Evolutionary conservation across 2,329 filamentous ascomycete genomes (phyloP), one percentile per base, ranked within the genome.

Genomic region (Elsinoe perseae): DNA sequence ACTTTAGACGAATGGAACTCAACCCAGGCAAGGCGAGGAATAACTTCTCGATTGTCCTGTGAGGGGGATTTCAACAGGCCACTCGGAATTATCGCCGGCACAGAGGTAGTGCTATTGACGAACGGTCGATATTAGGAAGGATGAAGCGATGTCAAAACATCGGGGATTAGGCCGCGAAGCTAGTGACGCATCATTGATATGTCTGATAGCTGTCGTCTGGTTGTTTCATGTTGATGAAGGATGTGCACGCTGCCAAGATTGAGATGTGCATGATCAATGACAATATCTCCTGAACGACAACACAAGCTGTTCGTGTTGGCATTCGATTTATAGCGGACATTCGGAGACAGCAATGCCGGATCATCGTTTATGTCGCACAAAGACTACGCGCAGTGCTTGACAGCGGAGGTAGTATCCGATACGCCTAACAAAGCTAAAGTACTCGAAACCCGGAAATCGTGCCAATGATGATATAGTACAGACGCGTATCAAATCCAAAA

Each of bases 21-120:
- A 85, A 87, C 59, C 80, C 88, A 20, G 91, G 91, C 9, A 75
- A 77, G 54, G 80, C 77, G 21, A 82, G 90, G 68, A 98, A 98
- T 72, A 97, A 98, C 67, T 98, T 97, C 70, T 83, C 87, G 12
- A 84, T 97, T 9, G 42, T 56, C 1, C 16, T 56, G 4, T 56
- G 16, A 48, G 27, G 7, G 6, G 16, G 9, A 7, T 21, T 20
- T 12, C 12, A 50, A 18, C 44, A 50, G 20, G 12, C 21, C 21
- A 44, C 40, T 44, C 21, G 40, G 40, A 25, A 20, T 18, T 18
- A 4, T 44, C 12, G 40, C 40, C 40, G 40, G n/a, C 2, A 44
- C 1, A 44, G 9, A 21, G 23, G 12, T n/a, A 14, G 23, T 12
- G 23, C 9, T 12, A 16, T 9, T 2, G 14, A 20, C n/a, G 1